A percentile compares a stretch with the other conserved stretches of the same genome.
These are phyloP conservation scores for Colletotrichum sp. DNA, from an alignment of 2,329 filamentous ascomycete species.

Conservation along the genomic window DNA sequence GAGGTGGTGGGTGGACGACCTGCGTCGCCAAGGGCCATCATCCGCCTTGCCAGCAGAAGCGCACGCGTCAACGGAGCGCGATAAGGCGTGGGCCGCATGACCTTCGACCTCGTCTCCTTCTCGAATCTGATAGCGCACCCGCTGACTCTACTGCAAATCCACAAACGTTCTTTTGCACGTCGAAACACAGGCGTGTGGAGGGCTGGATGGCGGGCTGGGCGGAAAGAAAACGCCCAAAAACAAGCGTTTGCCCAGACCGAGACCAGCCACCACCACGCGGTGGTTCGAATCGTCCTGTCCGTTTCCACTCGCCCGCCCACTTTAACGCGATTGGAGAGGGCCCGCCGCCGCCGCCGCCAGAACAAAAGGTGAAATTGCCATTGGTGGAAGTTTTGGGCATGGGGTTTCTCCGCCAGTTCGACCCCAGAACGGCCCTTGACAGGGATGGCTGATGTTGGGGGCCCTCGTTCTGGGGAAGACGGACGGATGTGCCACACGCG, in stretches of 20 bases:
- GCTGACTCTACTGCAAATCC: not conserved
- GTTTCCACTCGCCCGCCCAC: not conserved
- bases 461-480: not conserved
- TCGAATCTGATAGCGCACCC: not conserved
- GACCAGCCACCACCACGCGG: constrained; percentile 11
- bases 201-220: not conserved
- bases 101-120: not conserved
- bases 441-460: not conserved
- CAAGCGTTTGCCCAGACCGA: constrained; percentile 21
- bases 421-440: not conserved
- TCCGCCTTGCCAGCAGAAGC: not conserved
- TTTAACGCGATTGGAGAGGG: not conserved
- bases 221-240: not conserved
- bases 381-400: constrained; percentile 10
- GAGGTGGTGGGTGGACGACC: not conserved
- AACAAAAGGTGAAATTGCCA: not conserved
- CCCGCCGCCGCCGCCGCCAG: not conserved
- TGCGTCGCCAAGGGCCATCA: constrained; percentile 13
- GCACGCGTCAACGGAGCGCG: not conserved
- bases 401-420: constrained; percentile 16
- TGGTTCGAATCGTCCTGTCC: not conserved
- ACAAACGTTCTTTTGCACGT: not conserved
- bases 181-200: not conserved
- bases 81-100: not conserved
- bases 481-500: not conserved